These are phyloP conservation scores for Maudiozyma bulderi DNA, from an alignment of 805 yeast genomes.

Conservation along the genomic window DNA sequence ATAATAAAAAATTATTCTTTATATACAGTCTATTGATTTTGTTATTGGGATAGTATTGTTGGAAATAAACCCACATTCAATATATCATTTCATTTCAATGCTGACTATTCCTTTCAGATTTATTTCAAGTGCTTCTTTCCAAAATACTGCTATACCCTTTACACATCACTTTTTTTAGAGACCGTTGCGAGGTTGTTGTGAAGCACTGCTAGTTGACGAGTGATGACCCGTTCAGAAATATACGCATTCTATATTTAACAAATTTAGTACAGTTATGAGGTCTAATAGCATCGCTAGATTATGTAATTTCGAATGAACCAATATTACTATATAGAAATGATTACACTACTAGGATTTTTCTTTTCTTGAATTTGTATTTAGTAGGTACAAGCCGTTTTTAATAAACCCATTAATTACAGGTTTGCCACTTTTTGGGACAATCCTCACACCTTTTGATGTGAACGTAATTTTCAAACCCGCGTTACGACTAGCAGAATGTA, in stretches of 20 bases:
- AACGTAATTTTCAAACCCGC: too few species aligned
- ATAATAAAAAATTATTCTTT: too few species aligned
- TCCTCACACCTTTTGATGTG: too few species aligned
- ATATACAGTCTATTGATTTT: too few species aligned
- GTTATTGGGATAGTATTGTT: not conserved
- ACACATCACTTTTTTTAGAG: too few species aligned
- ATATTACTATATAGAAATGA: slow-evolving; percentile 1
- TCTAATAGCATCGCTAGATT: slow-evolving; percentile 3
- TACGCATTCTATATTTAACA: not conserved
- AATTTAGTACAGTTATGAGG: slow-evolving; percentile 7
- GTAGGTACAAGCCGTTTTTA: too few species aligned
- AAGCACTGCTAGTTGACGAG: slow-evolving; percentile 8
- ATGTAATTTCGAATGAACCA: slow-evolving; percentile 1
- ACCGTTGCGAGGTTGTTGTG: slow-evolving; percentile 1
- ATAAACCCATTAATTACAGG: too few species aligned
- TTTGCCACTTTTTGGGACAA: too few species aligned
- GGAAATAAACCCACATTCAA: not conserved
- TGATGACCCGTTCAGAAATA: slow-evolving; percentile 2
- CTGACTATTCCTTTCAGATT: slow-evolving; percentile 9
- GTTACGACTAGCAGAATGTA: not conserved
- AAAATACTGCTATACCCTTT: too few species aligned
- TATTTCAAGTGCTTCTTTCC: slow-evolving; percentile 5
- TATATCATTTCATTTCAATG: slow-evolving; percentile 5
- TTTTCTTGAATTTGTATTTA: too few species aligned
- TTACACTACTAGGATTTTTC: not conserved